These are phyloP conservation scores for Penicillium canescens DNA, from an alignment of 495 filamentous ascomycete species.

Conservation along the genomic window DNA sequence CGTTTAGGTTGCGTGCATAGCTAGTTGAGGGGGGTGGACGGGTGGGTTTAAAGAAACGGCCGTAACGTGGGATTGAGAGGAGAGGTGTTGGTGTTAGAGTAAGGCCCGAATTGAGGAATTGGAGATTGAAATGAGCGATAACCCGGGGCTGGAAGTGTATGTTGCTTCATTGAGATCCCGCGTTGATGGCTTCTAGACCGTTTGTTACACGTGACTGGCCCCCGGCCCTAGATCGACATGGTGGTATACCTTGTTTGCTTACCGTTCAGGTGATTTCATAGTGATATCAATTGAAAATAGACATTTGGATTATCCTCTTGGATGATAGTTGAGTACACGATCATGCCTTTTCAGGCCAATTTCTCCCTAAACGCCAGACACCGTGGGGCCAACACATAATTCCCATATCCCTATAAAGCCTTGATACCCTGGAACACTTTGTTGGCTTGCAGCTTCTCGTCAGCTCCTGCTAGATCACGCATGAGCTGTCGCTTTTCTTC, in stretches of 20 bases:
- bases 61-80: background rate
- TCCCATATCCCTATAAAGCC: constrained; percentile 55
- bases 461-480: constrained; percentile 72
- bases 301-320: background rate
- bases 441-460: constrained; percentile 73
- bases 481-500: constrained; percentile 79
- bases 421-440: constrained; percentile 89
- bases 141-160: background rate
- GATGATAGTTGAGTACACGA: background rate
- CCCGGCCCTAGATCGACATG: constrained; percentile 8
- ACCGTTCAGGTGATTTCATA: no score
- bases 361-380: constrained; percentile 16
- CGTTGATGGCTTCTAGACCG: constrained; percentile 21
- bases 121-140: constrained; percentile 8
- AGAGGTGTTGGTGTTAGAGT: background rate
- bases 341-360: background rate
- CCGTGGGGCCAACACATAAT: constrained; percentile 1
- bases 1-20: constrained; percentile 39
- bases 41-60: background rate
- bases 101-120: background rate
- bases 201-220: constrained; percentile 23
- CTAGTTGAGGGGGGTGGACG: constrained; percentile 9
- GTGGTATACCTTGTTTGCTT: no score
- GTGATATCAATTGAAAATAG: background rate
- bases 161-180: constrained; percentile 9